Conservation (phyloP, 306 rosid species). For the Nissolia schottii region DNA sequence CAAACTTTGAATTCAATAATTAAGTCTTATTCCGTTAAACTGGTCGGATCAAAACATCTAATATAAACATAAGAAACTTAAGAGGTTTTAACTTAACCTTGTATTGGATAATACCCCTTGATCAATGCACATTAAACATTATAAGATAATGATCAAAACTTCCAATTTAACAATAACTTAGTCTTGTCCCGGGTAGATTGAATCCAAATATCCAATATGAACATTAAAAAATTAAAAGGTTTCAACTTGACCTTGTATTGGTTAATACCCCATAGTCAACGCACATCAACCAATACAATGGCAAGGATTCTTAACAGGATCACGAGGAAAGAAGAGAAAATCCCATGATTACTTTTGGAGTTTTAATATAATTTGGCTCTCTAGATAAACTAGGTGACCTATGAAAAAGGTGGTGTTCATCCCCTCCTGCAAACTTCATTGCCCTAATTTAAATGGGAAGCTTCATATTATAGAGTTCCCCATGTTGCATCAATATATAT, state of each 20-base stretch:
- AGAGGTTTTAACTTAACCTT: too few relatives aligned
- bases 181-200: too few relatives aligned
- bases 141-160: too few relatives aligned
- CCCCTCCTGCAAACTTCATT: neutral
- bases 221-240: neutral
- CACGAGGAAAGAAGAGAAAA: neutral
- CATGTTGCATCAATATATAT: neutral
- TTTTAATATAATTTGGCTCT: neutral
- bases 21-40: too few relatives aligned
- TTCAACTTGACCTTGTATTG: constrained; percentile 29
- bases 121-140: constrained; percentile 37
- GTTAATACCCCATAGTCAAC: constrained; percentile 18
- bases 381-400: neutral
- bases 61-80: neutral
- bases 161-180: too few relatives aligned
- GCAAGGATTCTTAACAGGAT: too few relatives aligned
- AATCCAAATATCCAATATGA: neutral
- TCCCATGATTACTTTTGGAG: neutral
- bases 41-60: too few relatives aligned
- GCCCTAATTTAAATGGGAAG: neutral
- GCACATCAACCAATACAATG: constrained; percentile 34
- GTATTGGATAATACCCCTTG: constrained; percentile 20
- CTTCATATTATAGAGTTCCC: neutral
- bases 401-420: neutral
- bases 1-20: neutral